These are phyloP conservation scores for Ophiostoma quercus DNA, from an alignment of 2,329 filamentous ascomycete species.

Conservation along the genomic window DNA sequence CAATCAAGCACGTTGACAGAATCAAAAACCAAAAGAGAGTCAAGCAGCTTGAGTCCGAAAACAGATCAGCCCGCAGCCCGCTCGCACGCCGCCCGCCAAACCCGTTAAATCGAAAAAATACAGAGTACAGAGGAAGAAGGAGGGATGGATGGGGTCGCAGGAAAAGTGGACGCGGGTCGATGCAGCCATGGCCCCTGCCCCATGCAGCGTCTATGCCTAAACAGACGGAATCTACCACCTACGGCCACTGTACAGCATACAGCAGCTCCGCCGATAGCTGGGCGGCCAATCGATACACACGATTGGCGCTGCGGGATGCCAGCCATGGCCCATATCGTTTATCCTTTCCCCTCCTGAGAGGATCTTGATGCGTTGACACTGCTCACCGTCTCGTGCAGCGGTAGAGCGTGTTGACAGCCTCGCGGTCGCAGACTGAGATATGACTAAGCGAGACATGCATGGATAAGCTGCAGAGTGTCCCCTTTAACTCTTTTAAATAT, in stretches of 20 bases:
- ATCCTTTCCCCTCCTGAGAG: not conserved
- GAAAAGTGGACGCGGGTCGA: slow-evolving; percentile 13
- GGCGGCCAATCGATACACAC: not conserved
- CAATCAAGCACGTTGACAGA: not conserved
- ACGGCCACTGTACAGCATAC: not conserved
- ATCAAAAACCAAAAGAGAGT: not conserved
- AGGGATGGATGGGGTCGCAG: slow-evolving; percentile 6
- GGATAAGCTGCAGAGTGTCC: no score
- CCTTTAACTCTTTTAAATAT: no score
- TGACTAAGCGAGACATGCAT: not conserved
- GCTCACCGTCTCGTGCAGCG: slow-evolving; percentile 1
- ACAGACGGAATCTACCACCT: slow-evolving; percentile 1
- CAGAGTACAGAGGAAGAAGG: not conserved
- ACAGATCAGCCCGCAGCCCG: not conserved
- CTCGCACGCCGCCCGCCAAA: slow-evolving; percentile 1
- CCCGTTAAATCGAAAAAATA: slow-evolving; percentile 5
- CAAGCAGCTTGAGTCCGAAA: not conserved
- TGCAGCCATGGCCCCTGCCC: slow-evolving; percentile 2
- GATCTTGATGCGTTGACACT: not conserved
- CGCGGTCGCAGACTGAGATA: not conserved
- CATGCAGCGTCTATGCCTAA: not conserved
- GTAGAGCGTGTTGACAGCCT: not conserved
- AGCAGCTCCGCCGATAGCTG: not conserved
- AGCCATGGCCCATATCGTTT: not conserved
- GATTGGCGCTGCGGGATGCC: not conserved